These are phyloP conservation scores for Mallotus nudiflorus DNA, from an alignment of 345 rosid species.

Conservation along the genomic window DNA sequence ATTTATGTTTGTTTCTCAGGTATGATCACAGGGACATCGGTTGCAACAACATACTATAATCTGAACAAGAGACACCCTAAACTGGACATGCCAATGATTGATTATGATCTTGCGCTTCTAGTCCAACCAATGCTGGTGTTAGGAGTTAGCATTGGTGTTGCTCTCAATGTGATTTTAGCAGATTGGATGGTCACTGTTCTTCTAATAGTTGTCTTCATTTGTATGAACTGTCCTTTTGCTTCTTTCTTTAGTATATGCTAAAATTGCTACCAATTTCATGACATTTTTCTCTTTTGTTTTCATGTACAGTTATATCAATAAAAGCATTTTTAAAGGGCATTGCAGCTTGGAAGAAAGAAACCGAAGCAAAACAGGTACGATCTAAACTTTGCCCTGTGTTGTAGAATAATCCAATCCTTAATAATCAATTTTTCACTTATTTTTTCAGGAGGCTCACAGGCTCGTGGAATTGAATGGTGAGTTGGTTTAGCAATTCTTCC, in stretches of 20 bases:
- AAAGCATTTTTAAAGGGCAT: conserved; percentile 52
- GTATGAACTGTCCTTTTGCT: conserved; percentile 11
- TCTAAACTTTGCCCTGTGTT: too few relatives aligned
- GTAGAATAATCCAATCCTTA: too few relatives aligned
- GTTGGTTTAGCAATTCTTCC: too few relatives aligned
- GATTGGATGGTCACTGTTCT: conserved; percentile 56
- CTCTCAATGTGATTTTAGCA: conserved; percentile 44
- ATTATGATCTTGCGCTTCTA: conserved; percentile 53
- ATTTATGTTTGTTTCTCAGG: conserved; percentile 24
- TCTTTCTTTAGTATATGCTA: neutral
- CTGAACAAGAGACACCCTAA: conserved; percentile 46
- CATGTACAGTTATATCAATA: conserved; percentile 32
- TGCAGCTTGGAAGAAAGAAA: conserved; percentile 55
- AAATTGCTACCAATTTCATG: too few relatives aligned
- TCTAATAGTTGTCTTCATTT: conserved; percentile 42
- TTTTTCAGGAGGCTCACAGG: conserved; percentile 39
- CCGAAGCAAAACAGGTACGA: conserved; percentile 33
- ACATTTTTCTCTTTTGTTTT: too few relatives aligned
- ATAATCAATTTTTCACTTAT: neutral
- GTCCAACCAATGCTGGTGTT: conserved; percentile 55
- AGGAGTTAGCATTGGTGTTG: conserved; percentile 51
- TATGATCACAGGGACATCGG: conserved; percentile 51
- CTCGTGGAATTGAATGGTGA: conserved; percentile 26
- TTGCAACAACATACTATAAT: conserved; percentile 42
- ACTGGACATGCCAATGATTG: conserved; percentile 45